A percentile compares a stretch with the other conserved stretches of the same genome.
Evolutionary conservation across 2,329 filamentous ascomycete genomes (phyloP).

Genomic region (Xylariaceae sp.): DNA sequence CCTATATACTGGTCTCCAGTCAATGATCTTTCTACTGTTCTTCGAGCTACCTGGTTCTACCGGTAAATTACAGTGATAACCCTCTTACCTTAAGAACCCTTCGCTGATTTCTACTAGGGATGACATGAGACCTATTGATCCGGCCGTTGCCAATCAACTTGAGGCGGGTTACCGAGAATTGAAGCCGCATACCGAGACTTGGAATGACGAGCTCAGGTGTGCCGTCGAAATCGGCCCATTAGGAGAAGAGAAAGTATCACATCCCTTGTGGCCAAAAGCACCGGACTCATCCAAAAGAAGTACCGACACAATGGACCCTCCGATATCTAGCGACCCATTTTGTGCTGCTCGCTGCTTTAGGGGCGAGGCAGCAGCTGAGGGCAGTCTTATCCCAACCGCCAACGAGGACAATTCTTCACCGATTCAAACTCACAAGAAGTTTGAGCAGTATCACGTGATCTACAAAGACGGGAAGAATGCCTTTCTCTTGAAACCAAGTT

Average conservation of each 20-base stretch:
- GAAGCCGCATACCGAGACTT: slow-evolving; percentile 88
- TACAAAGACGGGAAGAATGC: slow-evolving; percentile 80
- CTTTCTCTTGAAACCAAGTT: slow-evolving; percentile 83
- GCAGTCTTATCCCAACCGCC: slow-evolving; percentile 42
- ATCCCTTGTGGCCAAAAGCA: slow-evolving; percentile 78
- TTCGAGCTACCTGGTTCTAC: slow-evolving; percentile 96
- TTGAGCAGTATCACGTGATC: slow-evolving; percentile 80
- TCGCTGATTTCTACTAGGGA: slow-evolving; percentile 54
- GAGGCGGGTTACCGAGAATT: slow-evolving; percentile 90
- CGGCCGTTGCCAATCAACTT: slow-evolving; percentile 85
- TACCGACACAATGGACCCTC: slow-evolving; percentile 43
- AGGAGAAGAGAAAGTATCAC: slow-evolving; percentile 89
- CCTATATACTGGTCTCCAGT: slow-evolving; percentile 98
- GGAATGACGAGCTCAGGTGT: slow-evolving; percentile 88
- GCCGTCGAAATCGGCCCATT: slow-evolving; percentile 87
- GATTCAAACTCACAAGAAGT: slow-evolving; percentile 60
- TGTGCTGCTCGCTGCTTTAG: slow-evolving; percentile 65
- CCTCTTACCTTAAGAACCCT: not conserved
- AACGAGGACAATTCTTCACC: slow-evolving; percentile 48
- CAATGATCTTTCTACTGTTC: slow-evolving; percentile 82
- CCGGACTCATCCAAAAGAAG: slow-evolving; percentile 44
- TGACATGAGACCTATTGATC: slow-evolving; percentile 88
- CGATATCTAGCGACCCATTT: slow-evolving; percentile 60
- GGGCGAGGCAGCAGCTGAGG: slow-evolving; percentile 64
- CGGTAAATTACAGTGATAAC: slow-evolving; percentile 50